A percentile compares a stretch with the other conserved stretches of the same genome.
Evolutionary conservation across 2,329 filamentous ascomycete species (phyloP).

Genomic region (Juglanconis sp.): DNA sequence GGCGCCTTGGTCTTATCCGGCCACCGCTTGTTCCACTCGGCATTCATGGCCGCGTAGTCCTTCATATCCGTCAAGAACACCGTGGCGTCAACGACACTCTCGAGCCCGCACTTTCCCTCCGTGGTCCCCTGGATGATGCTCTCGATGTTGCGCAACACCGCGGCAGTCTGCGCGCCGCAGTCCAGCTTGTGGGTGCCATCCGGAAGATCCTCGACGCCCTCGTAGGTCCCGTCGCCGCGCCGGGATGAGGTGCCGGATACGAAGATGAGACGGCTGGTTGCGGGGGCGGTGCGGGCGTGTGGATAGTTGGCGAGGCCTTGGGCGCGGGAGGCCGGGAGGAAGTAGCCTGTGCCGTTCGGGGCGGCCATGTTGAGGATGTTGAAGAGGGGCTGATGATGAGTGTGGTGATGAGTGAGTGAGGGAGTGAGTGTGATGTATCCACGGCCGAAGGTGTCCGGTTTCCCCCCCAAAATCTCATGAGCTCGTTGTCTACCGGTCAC

Average conservation of each 20-base stretch:
- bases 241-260: slow-evolving; percentile 32
- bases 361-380: slow-evolving; percentile 12
- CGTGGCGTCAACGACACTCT: slow-evolving; percentile 32
- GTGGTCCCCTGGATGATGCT: slow-evolving; percentile 29
- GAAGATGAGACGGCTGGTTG: slow-evolving; percentile 25
- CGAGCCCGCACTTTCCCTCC: slow-evolving; percentile 25
- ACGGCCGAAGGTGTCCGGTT: not conserved
- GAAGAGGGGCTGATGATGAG: not conserved
- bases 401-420: not conserved
- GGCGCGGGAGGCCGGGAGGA: slow-evolving; percentile 27
- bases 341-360: slow-evolving; percentile 28
- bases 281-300: slow-evolving; percentile 29
- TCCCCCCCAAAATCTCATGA: not conserved
- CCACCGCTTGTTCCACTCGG: slow-evolving; percentile 33
- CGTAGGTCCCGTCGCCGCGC: slow-evolving; percentile 31
- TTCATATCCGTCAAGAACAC: slow-evolving; percentile 31
- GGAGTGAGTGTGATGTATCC: not conserved
- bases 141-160: slow-evolving; percentile 31
- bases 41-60: slow-evolving; percentile 33
- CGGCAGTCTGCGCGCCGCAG: slow-evolving; percentile 30
- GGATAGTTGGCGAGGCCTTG: slow-evolving; percentile 35
- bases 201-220: slow-evolving; percentile 25
- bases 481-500: not conserved
- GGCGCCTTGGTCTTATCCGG: slow-evolving; percentile 30
- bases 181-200: slow-evolving; percentile 27